Evolutionary conservation across 768 basidiomycete species (phyloP).

Genomic region (Megacollybia marginata): DNA sequence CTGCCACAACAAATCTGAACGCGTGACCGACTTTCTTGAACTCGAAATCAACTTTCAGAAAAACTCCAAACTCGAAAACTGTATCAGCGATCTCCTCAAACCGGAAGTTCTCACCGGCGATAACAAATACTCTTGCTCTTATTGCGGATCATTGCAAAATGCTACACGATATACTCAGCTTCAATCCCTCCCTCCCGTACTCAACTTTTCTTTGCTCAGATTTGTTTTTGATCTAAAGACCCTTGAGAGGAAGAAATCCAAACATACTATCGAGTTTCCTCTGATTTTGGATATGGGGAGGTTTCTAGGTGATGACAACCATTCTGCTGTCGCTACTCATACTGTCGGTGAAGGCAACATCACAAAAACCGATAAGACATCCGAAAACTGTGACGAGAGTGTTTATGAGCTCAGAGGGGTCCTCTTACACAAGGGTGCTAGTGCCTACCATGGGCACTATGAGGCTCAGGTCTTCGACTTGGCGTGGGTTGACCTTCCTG

Average conservation of each 20-base stretch:
- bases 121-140: conserved; percentile 84
- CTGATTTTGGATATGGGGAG: conserved; percentile 61
- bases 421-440: conserved; percentile 83
- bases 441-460: conserved; percentile 89
- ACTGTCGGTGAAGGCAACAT: not conserved
- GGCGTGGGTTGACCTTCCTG: conserved; percentile 34
- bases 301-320: conserved; percentile 38
- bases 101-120: conserved; percentile 74
- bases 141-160: conserved; percentile 65
- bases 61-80: conserved; percentile 66
- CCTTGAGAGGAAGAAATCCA: conserved; percentile 83
- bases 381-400: conserved; percentile 15
- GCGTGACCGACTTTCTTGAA: conserved; percentile 70
- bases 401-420: conserved; percentile 84
- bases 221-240: conserved; percentile 81
- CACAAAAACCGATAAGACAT: conserved; percentile 7
- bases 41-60: conserved; percentile 83
- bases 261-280: conserved; percentile 76
- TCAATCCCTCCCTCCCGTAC: conserved; percentile 69
- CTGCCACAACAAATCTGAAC: conserved; percentile 66
- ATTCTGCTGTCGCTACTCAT: not conserved
- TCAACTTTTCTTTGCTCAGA: conserved; percentile 90
- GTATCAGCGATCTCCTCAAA: conserved; percentile 56
- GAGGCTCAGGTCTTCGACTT: conserved; percentile 78
- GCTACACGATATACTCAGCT: conserved; percentile 75